Conservation (phyloP, 1,284 basidiomycete genomes). For the Ceratobasidium sp. region DNA sequence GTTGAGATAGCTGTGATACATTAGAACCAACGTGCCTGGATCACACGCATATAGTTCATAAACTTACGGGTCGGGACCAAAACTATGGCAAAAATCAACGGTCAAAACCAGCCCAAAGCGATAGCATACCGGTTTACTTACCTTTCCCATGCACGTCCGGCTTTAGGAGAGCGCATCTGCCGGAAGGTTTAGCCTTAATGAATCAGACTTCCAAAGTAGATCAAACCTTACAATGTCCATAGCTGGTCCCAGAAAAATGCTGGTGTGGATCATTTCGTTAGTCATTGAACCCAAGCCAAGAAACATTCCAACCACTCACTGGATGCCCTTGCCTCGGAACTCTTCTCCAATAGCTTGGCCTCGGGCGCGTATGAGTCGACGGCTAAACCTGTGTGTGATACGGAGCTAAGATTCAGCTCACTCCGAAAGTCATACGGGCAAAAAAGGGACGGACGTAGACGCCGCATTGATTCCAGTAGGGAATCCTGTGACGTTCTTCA, state of each 20-base stretch:
- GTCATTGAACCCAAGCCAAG: neutral
- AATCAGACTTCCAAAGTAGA: neutral
- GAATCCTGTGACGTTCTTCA: constrained; percentile 42
- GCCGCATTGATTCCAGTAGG: constrained; percentile 42
- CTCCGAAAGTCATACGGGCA: too few relatives aligned
- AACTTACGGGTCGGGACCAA: constrained; percentile 39
- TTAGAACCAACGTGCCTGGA: neutral
- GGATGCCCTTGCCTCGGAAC: constrained; percentile 43
- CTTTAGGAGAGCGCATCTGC: constrained; percentile 43
- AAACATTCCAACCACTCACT: neutral
- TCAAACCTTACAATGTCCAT: constrained; percentile 36
- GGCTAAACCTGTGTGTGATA: constrained; percentile 27
- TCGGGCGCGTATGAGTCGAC: constrained; percentile 39
- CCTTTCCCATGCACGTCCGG: constrained; percentile 44
- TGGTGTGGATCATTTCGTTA: neutral
- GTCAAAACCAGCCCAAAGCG: neutral
- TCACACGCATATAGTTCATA: neutral
- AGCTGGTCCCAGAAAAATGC: constrained; percentile 37
- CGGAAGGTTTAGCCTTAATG: neutral
- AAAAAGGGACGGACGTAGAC: constrained; percentile 22
- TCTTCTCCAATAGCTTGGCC: constrained; percentile 44
- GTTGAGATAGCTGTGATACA: constrained; percentile 34
- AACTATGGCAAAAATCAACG: constrained; percentile 10
- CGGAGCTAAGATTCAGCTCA: neutral
- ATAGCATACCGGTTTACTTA: neutral